A percentile compares a stretch with the other conserved stretches of the same genome.
Conservation (phyloP, 2,329 filamentous ascomycete genomes). For the Colletotrichum sp. region DNA sequence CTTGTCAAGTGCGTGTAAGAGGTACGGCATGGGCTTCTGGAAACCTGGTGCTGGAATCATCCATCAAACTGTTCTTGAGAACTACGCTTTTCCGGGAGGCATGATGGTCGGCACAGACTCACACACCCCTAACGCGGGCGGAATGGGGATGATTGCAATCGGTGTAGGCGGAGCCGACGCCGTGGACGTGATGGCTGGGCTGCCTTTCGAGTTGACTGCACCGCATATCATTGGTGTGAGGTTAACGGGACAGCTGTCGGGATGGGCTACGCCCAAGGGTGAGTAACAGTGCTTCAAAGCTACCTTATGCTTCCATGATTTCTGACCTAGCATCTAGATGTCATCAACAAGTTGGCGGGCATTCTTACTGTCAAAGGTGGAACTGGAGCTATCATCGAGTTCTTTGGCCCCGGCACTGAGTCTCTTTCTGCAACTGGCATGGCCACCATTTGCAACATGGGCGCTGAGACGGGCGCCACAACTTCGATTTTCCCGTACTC, state of each 20-base stretch:
- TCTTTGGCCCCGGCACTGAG: conserved; percentile 68
- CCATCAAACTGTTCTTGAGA: conserved; percentile 97
- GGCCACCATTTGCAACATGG: conserved; percentile 67
- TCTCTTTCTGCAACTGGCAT: conserved; percentile 75
- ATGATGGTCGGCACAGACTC: conserved; percentile 97
- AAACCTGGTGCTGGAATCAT: conserved; percentile 98
- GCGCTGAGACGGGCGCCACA: conserved; percentile 63
- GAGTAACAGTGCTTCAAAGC: neutral
- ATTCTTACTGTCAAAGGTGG: conserved; percentile 81
- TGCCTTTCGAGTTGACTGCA: conserved; percentile 42
- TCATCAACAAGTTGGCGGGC: conserved; percentile 77
- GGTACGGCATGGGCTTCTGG: conserved; percentile 99
- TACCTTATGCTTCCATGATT: neutral
- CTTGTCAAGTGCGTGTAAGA: conserved; percentile 88
- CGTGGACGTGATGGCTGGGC: conserved; percentile 1
- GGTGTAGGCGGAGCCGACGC: conserved; percentile 82
- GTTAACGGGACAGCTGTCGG: conserved; percentile 72
- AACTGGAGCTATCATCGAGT: conserved; percentile 73
- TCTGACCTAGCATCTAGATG: conserved; percentile 46
- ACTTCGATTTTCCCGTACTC: conserved; percentile 82
- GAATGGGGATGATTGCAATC: conserved; percentile 92
- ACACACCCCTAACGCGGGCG: conserved; percentile 95
- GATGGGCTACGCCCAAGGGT: conserved; percentile 75
- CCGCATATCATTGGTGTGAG: conserved; percentile 79
- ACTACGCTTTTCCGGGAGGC: conserved; percentile 98